Base-by-base conservation (phyloP, 768 basidiomycete species). In the Lactarius pseudohatsudake region DNA sequence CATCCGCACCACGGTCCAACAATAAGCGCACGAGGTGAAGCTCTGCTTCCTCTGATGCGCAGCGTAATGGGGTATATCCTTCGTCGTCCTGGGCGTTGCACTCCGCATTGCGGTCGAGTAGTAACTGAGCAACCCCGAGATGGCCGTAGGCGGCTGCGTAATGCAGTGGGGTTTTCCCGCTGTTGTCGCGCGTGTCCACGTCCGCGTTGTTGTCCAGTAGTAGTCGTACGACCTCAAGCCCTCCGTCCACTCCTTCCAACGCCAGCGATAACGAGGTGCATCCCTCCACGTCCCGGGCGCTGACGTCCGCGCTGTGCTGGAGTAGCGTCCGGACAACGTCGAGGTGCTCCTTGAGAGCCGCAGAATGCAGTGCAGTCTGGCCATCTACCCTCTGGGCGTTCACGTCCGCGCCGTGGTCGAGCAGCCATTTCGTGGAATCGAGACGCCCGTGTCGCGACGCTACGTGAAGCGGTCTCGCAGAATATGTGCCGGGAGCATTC, bases 381-480 rank as follows among this genome's bases (percentile, higher is more conserved):
- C 50, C 50, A 11, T 53, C 26, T 13, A 2, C 50, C 50, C 26
- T 22, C 50, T 13, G 22, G 22, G 50, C 22, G 26, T 53, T 53
- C 50, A 53, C 50, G 50, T 53, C 50, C 22, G 50, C 50, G 13
- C 26, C 50, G 50, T 53, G 50, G 50, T 53, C 50, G 50, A 53
- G 50, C 50, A 53, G 50, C 26, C 22, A 26, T 22, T 53, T 53
- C 6, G 13, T 11, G 26, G 50, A 6, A 28, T 53, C 50, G 50
- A 26, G 50, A 13, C 26, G 50, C 26, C 50, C 50, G 4, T 53
- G 50, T 15, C 22, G 50, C 26, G 50, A 53, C 13, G 50, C 50
- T 13, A 53, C 26, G 22, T 53, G 50, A 26, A 53, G 50, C 6
- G 50, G 50, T 26, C 22, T 53, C 11, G 13, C 26, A 3, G 13